Base-by-base conservation (phyloP, 345 rosid genomes). In the Lepidium didymum region DNA sequence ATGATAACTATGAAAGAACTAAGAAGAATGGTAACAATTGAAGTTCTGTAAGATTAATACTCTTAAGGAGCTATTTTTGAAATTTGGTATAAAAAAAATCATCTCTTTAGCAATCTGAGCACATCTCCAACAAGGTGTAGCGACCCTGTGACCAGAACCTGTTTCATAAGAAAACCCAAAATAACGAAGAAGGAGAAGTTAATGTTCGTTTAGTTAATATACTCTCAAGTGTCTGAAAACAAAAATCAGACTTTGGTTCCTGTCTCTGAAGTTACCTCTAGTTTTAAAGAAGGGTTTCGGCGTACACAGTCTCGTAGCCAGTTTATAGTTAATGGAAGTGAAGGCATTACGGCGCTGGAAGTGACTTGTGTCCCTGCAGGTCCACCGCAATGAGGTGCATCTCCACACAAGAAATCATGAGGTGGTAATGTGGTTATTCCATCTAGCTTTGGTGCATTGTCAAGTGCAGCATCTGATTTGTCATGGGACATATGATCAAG, bases 101-200 rank as follows among this genome's bases (percentile, higher is more conserved):
- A 80, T 70, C 82, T 84, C 80, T 77, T 84, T 35, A 87, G 53
- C 45, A 87, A 76, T 80, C 85, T 85, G 19, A 89, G 82, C 4
- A 89, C 96, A 73, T 89, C 96, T 10, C 96, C 92, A 38, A 89
- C 91, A 49, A 89, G 84, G 79, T 89, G 92, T 60, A 89, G 57
- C 11, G 96, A 89, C 42, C 96, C 96, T 14, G 96, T 89, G 73
- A 87, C 92, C 49, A 89, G 82, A 74, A 89, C 96, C 96, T 89
- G 83, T 46, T 68, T 40, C 73, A 64, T 46, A 25, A 69, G 4
- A 19, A 54, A 31, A 8, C 54, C 3, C 13, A 36, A n/a, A n/a
- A 6, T 12, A 0, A 41, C 19, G 14, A 46, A 6, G 18, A 60
- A 9, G 14, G 12, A 60, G 1, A 68, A 46, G 54, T 56, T 34